Base-by-base conservation (phyloP, 352 stramenopile species). In the Peronospora destructor region DNA sequence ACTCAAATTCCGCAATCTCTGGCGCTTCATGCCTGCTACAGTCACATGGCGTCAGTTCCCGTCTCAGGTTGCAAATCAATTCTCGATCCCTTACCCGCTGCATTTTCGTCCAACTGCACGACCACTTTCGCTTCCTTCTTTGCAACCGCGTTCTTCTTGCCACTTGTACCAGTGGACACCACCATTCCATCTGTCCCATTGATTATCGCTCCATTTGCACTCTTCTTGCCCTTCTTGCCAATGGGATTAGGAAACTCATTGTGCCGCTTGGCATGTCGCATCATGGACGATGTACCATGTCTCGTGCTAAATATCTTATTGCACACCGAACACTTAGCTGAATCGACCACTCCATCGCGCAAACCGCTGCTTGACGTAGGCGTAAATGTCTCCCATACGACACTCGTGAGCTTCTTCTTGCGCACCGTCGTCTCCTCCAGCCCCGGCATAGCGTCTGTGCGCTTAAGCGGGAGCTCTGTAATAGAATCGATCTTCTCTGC, bases 381-480 rank as follows among this genome's bases (percentile, higher is more conserved):
- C 47, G 78, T 85, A 53, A 89, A 89, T 21, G 75, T 89, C 64
- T 89, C 76, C 78, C 78, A 89, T 32, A 89, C 78, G 53, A 87
- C 61, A 53, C 76, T 87, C 51, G 78, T 89, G 53, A 87, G 73
- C 62, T 89, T 89, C 59, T 89, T 89, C 55, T 85, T 87, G 56
- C 76, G 75, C 50, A 66, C 63, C 9, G 63, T 40, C 49, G 85
- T 73, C 45, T 87, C 73, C 37, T 85, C 74, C 37, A 85, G 84
- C 14, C 34, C 16, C 28, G 39, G 64, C 59, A 87, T 78, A 37
- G 68, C 66, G 53, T 77, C 52, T 42, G 47, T 57, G 35, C 69
- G 65, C 67, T 84, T 83, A 53, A 64, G 21, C 30, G 71, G 28
- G n/a, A 80, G 56, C 40, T 71, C 60, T 8, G 49, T 61, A 46